Base-by-base conservation (phyloP, 1,139 yeast species). In the Keqinozyma sinolaborantium region DNA sequence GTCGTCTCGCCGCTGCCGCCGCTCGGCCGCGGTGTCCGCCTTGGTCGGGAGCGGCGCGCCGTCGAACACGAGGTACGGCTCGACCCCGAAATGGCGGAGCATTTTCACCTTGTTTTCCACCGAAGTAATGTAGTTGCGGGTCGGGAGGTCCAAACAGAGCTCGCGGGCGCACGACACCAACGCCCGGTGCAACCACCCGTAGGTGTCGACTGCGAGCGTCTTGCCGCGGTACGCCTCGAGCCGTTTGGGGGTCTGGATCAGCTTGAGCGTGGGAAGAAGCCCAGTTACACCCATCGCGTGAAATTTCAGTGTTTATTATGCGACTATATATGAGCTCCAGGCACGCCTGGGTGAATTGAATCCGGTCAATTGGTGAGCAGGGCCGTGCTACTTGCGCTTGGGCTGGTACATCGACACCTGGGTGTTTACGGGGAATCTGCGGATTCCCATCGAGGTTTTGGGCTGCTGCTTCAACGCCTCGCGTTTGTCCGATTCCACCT, bases 181-280 rank as follows among this genome's bases (percentile, higher is more conserved):
- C 3, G 95, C 90, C 39, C 87, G 76, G 57, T 94, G 98, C 8
- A 94, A 71, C 99, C 99, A 94, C 1, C 97, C 92, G 51, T 88
- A 94, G 1, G 95, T 92, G 52, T 94, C 99, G 14, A 94, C 81
- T 0, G 96, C 99, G 28, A 94, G 62, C 0, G 87, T 79, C 48
- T 79, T 72, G 2, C 96, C 97, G 11, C 76, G 59, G 53, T 79
- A 86, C 27, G 73, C 60, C 34, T 73, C 71, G 23, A 90, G 58
- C 1, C 81, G 59, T 2, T 75, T 69, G 0, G 73, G 67, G 31
- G 71, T 71, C 48, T 84, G 95, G 26, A 85, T 81, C 28, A 83
- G 78, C 50, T 82, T 84, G 41, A 90, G 65, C 39, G 73, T 76
- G 11, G 84, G 88, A 29, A 87, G 72, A 15, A 90, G 66, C 0